A percentile compares a stretch with the other conserved stretches of the same genome.
Evolutionary conservation across 495 filamentous ascomycete genomes (phyloP).

Genomic region (Bathelium albidoporum): DNA sequence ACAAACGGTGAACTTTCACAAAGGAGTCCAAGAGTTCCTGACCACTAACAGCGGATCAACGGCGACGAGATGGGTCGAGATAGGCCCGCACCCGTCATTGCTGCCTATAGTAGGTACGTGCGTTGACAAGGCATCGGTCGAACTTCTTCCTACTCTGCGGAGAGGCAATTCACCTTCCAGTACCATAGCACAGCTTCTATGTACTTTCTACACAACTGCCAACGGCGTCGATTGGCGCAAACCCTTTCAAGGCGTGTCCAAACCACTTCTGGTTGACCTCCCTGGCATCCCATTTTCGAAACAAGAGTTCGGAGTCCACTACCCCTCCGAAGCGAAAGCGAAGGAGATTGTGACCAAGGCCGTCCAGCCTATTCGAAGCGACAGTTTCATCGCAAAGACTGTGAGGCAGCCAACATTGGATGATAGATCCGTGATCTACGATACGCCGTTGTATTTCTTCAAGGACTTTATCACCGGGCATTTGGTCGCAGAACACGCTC

Average conservation of each 20-base stretch:
- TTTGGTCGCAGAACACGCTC: conserved; percentile 4
- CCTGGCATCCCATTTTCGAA: conserved; percentile 3
- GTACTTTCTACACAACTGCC: conserved; percentile 1
- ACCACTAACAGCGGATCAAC: not conserved
- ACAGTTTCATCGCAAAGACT: conserved; percentile 3
- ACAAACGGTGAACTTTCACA: conserved; percentile 1
- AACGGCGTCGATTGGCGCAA: not conserved
- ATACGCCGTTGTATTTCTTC: conserved; percentile 1
- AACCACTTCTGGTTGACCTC: conserved; percentile 1
- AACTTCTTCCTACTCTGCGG: not conserved
- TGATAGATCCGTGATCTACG: conserved; percentile 1
- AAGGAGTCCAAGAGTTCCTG: not conserved
- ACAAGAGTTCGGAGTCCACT: conserved; percentile 5
- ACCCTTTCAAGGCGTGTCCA: not conserved
- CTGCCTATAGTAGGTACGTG: conserved; percentile 3
- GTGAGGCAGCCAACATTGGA: conserved; percentile 1
- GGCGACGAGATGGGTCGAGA: conserved; percentile 1
- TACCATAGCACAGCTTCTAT: conserved; percentile 2
- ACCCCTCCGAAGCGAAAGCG: not conserved
- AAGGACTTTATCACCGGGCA: conserved; percentile 4
- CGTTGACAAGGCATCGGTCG: conserved; percentile 2
- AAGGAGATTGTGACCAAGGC: not conserved
- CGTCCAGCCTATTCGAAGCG: conserved; percentile 1
- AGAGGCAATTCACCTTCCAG: conserved; percentile 4
- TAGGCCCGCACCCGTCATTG: conserved; percentile 4